Conservation (phyloP, 768 basidiomycete genomes). For the Leccinum subgranulosum region DNA sequence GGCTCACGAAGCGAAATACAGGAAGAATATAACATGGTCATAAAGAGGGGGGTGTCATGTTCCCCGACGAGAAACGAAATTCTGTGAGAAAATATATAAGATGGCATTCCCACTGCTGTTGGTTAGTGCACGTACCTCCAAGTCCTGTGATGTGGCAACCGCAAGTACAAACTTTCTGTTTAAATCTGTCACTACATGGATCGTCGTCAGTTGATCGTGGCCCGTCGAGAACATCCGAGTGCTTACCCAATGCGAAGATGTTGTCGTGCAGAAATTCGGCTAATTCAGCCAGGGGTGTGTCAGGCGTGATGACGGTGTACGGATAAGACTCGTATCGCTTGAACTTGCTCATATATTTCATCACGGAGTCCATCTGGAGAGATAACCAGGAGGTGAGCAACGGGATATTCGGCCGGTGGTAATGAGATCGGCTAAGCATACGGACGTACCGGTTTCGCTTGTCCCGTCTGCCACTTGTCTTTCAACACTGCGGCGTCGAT, state of each 20-base stretch:
- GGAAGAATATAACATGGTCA: neutral
- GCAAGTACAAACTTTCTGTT: slow-evolving; percentile 80
- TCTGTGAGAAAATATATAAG: slow-evolving; percentile 14
- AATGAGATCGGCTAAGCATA: neutral
- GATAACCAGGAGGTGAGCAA: neutral
- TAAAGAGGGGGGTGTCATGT: slow-evolving; percentile 8
- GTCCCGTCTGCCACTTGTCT: slow-evolving; percentile 70
- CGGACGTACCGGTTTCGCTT: slow-evolving; percentile 64
- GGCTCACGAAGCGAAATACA: neutral
- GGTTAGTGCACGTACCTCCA: slow-evolving; percentile 38
- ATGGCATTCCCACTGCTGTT: neutral
- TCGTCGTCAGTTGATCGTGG: neutral
- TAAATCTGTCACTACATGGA: slow-evolving; percentile 69
- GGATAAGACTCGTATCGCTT: slow-evolving; percentile 59
- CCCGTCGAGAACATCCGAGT: neutral
- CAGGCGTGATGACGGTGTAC: slow-evolving; percentile 79
- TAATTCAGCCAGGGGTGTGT: slow-evolving; percentile 75
- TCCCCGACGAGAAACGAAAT: slow-evolving; percentile 30
- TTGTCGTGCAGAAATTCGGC: slow-evolving; percentile 72
- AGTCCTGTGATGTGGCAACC: slow-evolving; percentile 73
- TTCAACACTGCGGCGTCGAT: slow-evolving; percentile 76
- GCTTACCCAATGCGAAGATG: slow-evolving; percentile 72
- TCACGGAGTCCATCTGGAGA: slow-evolving; percentile 65
- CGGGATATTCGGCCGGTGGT: neutral
- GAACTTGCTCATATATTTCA: slow-evolving; percentile 71